These are phyloP conservation scores for Suillus ampliporus DNA, from an alignment of 768 basidiomycete genomes.

Conservation along the genomic window DNA sequence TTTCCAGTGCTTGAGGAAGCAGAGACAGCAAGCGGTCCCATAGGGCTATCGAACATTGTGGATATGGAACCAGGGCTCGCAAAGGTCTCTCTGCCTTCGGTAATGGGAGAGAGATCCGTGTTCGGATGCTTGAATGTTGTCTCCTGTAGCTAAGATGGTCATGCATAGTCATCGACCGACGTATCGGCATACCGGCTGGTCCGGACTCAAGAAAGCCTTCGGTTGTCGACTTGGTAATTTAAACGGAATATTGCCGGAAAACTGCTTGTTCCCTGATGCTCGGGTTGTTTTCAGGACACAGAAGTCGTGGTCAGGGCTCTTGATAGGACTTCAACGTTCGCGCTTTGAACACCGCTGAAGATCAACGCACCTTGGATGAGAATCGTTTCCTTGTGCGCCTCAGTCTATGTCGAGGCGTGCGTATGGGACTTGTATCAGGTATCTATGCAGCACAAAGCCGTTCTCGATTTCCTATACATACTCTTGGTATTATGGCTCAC, in stretches of 20 bases:
- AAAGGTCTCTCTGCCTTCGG: neutral
- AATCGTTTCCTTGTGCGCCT: neutral
- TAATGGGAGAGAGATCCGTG: conserved; percentile 12
- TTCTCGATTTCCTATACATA: neutral
- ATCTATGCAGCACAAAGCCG: neutral
- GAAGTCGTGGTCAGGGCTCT: neutral
- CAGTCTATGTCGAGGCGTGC: neutral
- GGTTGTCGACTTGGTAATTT: neutral
- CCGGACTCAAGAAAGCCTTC: neutral
- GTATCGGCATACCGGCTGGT: conserved; percentile 11
- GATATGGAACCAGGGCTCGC: conserved; percentile 18
- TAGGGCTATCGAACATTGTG: conserved; percentile 32
- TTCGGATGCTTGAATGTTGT: neutral
- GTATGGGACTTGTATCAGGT: neutral
- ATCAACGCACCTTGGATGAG: neutral
- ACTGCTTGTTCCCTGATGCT: neutral
- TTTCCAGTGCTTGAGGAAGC: conserved; percentile 13
- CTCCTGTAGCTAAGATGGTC: neutral
- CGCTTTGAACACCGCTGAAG: neutral
- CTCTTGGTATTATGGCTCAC: neutral
- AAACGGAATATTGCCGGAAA: neutral
- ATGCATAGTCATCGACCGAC: conserved; percentile 11
- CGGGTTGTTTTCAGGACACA: conserved; percentile 5
- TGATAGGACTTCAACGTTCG: neutral
- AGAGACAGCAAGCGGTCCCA: conserved; percentile 22